These are phyloP conservation scores for Teratosphaeria pseudoeucalypti DNA, from an alignment of 2,329 filamentous ascomycete species.

Conservation along the genomic window DNA sequence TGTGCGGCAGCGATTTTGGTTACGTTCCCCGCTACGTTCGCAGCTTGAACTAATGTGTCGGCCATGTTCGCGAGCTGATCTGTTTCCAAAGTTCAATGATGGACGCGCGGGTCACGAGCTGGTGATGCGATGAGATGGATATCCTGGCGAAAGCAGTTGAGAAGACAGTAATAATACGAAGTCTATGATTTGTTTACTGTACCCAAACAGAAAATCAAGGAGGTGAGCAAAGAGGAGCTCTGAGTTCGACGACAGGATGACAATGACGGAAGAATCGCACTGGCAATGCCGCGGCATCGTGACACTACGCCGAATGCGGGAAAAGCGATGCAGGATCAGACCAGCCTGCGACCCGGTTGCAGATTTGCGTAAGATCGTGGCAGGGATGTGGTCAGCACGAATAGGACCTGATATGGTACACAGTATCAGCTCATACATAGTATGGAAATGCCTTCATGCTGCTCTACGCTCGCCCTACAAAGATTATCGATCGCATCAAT, in stretches of 20 bases:
- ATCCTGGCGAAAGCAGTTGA: neutral
- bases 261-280: neutral
- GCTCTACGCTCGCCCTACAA: neutral
- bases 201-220: neutral
- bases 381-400: neutral
- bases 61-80: constrained; percentile 1
- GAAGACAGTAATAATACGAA: neutral
- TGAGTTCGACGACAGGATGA: neutral
- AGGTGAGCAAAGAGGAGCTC: neutral
- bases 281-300: neutral
- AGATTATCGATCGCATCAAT: neutral
- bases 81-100: neutral
- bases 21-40: constrained; percentile 2
- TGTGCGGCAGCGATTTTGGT: constrained; percentile 3
- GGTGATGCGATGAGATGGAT: neutral
- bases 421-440: no score
- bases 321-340: neutral
- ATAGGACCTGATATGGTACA: neutral
- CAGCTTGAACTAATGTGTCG: neutral
- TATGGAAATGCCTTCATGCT: neutral
- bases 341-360: neutral
- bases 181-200: neutral
- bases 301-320: neutral
- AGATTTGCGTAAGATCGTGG: neutral
- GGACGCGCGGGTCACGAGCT: neutral